Evolutionary conservation across 1,139 yeast genomes (phyloP).

Genomic region (Nakaseomyces delphensis): DNA sequence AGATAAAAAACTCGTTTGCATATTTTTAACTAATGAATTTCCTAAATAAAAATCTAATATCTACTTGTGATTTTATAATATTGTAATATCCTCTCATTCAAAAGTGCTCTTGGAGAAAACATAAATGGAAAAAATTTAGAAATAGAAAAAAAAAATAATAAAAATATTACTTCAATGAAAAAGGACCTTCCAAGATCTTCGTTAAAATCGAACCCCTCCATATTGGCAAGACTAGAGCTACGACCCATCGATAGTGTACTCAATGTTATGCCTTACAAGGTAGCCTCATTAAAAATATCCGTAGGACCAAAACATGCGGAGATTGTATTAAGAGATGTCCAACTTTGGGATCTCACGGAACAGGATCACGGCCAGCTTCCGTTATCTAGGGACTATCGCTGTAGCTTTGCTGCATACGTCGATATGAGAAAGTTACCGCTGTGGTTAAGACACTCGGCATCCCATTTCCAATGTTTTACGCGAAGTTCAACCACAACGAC

Average conservation of each 20-base stretch:
- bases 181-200: too few species aligned
- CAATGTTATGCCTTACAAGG: constrained; percentile 2
- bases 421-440: constrained; percentile 24
- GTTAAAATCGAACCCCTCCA: too few species aligned
- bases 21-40: too few species aligned
- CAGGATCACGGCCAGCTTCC: not conserved
- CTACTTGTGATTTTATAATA: too few species aligned
- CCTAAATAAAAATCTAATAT: too few species aligned
- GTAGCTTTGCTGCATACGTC: constrained; percentile 22
- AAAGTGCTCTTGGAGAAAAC: too few species aligned
- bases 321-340: constrained; percentile 22
- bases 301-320: constrained; percentile 12
- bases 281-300: constrained; percentile 1
- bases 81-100: too few species aligned
- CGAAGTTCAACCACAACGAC: constrained; percentile 22
- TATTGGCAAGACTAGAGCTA: too few species aligned
- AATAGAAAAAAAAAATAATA: too few species aligned
- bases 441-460: constrained; percentile 15
- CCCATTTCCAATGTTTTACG: constrained; percentile 17
- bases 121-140: too few species aligned
- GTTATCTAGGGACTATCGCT: constrained; percentile 10
- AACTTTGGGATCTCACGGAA: constrained; percentile 19
- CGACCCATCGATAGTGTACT: too few species aligned
- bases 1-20: not conserved
- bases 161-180: too few species aligned